Percentiles rank a stretch among this genome's conserved stretches.
phyloP scores from a whole-genome alignment of 2,329 filamentous ascomycete genomes.

The Drechmeria coniospora region DNA sequence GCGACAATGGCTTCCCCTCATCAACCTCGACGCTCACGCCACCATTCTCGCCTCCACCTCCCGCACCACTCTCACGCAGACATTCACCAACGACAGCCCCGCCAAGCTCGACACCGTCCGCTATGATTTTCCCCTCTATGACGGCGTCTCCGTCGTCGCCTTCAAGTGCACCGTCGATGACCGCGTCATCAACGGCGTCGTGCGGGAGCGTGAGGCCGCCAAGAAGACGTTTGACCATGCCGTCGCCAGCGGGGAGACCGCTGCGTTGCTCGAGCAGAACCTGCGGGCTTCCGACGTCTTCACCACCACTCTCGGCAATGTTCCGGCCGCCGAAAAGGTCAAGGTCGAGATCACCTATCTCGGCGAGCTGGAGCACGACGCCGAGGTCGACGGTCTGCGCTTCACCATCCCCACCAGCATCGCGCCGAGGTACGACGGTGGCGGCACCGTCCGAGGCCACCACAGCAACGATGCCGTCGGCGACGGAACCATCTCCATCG shows the following conservation, averaged over 20 bases:
- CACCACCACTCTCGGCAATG: slow-evolving; percentile 50
- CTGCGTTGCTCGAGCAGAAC: slow-evolving; percentile 50
- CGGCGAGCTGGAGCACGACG: slow-evolving; percentile 57
- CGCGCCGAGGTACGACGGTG: slow-evolving; percentile 46
- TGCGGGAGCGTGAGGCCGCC: slow-evolving; percentile 51
- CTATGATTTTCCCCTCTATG: slow-evolving; percentile 59
- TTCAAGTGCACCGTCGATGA: slow-evolving; percentile 50
- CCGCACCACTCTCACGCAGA: slow-evolving; percentile 34
- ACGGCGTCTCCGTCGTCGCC: slow-evolving; percentile 53
- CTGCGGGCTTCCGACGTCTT: slow-evolving; percentile 49
- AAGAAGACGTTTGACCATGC: slow-evolving; percentile 44
- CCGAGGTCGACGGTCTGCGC: slow-evolving; percentile 49
- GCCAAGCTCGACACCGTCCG: slow-evolving; percentile 27
- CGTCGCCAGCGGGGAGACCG: slow-evolving; percentile 39
- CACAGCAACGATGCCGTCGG: background rate
- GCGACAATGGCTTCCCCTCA: slow-evolving; percentile 38
- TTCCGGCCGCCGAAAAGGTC: slow-evolving; percentile 41
- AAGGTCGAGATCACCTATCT: slow-evolving; percentile 49
- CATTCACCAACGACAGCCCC: slow-evolving; percentile 41
- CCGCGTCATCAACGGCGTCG: slow-evolving; percentile 45
- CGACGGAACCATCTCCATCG: slow-evolving; percentile 11
- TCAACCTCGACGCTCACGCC: slow-evolving; percentile 42
- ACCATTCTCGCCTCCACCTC: slow-evolving; percentile 41
- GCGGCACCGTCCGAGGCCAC: background rate
- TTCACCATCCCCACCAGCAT: slow-evolving; percentile 55